Base-by-base conservation (phyloP, 192 early-diverging fungal genomes). In the Entomortierella beljakovae region DNA sequence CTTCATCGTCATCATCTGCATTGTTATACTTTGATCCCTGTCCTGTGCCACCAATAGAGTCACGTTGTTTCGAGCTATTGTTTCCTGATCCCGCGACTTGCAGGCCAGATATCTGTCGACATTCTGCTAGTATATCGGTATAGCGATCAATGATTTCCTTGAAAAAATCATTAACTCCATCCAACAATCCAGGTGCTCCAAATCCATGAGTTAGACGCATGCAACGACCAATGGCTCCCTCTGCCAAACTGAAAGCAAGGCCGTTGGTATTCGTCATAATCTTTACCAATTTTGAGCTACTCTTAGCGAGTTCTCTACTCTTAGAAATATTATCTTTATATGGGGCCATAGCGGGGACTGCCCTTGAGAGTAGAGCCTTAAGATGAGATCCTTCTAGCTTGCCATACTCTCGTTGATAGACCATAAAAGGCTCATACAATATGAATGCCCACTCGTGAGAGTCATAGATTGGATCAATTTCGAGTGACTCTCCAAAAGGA, bases 401-500 rank as follows among this genome's bases (percentile, higher is more conserved):
- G 3, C 75, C 84, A 80, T 89, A 92, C 29, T 87, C 73, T 57
- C 87, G 83, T 50, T 93, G 92, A 61, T 84, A 89, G 0, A 83
- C 51, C 43, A 86, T 70, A 64, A 93, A 94, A 0, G 90, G 82
- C 23, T 94, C 91, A 46, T 90, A 92, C 3, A 93, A 59, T 6
- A 86, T 70, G 32, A 77, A 79, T 0, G 88, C 85, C 92, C 92
- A 94, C 7, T 76, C 80, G 34, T 80, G 75, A 34, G 80, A 68
- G 68, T 85, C 82, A 1, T 69, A 65, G 18, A 65, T 64, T 16
- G 62, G 35, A 29, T 37, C 67, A 8, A 77, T 35, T 1, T 77
- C 74, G 32, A 64, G 28, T 1, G 51, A 37, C 15, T 77, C 74
- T 5, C 46, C 43, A 28, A 68, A 43, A 13, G 74, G 63, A 5